Evolutionary conservation across 2,329 filamentous ascomycete genomes (phyloP), one percentile per base, ranked within the genome.

Genomic region (Chrysosporium keratinophilum): DNA sequence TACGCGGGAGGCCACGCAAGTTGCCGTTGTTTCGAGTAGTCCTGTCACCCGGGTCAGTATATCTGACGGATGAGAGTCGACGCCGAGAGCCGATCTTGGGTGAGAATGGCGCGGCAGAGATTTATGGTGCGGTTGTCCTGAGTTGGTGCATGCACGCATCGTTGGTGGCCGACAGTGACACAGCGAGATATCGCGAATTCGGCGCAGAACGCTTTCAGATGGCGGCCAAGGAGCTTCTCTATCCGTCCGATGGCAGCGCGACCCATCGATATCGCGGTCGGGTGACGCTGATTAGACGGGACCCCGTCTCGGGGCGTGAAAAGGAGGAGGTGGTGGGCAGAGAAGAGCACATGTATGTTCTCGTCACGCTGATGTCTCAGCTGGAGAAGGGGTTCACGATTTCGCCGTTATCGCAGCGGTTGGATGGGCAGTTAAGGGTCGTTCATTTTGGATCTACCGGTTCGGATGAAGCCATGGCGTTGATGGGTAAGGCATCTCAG

Each of bases 71-170:
- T 34, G 74, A 77, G 57, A 71, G 71, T 57, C 56, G 72, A 74
- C 11, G 72, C 78, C 62, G 63, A 37, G 59, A 61, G 28, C 56
- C 58, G 33, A 59, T 71, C 12, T 35, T 52, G 45, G 54, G 5
- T 10, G 42, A 39, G 31, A 54, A 67, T n/a, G 61, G 68, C 33
- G 62, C 68, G 19, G 64, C 59, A 49, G 65, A 60, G 3, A 62
- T 78, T 1, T 79, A 85, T 62, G 90, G 88, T 23, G 85, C 85
- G 20, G 88, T 96, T 19, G 90, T 97, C 1, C 84, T 84, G 43
- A 93, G 86, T 67, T 95, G 94, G 78, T 91, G 87, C 17, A 82
- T 97, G 63, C 91, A 97, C 64, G 87, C 90, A 31, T 83, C 84
- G 41, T 77, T 97, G 2, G 88, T 97, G 19, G 89, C 87, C 61